Base-by-base conservation (phyloP, 345 rosid genomes). In the Populus tremula region DNA sequence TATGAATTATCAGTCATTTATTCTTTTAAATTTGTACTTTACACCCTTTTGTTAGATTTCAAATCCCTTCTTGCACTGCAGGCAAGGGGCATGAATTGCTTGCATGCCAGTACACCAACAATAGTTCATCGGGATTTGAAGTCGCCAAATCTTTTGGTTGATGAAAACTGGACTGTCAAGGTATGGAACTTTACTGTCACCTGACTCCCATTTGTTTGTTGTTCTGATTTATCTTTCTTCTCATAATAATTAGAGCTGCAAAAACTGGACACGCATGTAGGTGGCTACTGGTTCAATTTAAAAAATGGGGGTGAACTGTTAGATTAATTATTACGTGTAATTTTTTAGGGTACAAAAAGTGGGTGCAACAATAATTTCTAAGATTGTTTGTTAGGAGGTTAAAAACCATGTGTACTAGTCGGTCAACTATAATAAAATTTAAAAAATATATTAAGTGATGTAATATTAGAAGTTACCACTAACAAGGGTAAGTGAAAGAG, bases 31-130 rank as follows among this genome's bases (percentile, higher is more conserved):
- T 47, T 43, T 36, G 23, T 61, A 47, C 76, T 71, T 41, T 67
- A 49, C 43, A 76, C 33, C 16, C 14, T 14, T 72, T 10, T 27
- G 39, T 74, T 69, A 64, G 65, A 53, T 72, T 36, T 71, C 49
- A 75, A 80, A 23, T 16, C 69, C 14, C 53, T 53, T 68, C 69
- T 47, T 72, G 80, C 27, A 23, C 78, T 86, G 79, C 87, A 96
- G 99, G 98, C 99, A 69, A 92, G 87, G 86, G 99, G 99, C 79
- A 96, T 96, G 99, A 96, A 92, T 80, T 96, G 98, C 89, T 89
- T 96, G 85, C 99, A 96, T 86, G 82, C 96, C 63, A 94, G 99
- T 86, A 81, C 61, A 66, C 99, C 99, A 8, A 96, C 98, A 76
- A 94, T 96, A 79, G 99, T 96, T 81, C 99, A 96, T 82, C 91